Conservation (phyloP, 768 basidiomycete genomes). For the Amanita rimosa region DNA sequence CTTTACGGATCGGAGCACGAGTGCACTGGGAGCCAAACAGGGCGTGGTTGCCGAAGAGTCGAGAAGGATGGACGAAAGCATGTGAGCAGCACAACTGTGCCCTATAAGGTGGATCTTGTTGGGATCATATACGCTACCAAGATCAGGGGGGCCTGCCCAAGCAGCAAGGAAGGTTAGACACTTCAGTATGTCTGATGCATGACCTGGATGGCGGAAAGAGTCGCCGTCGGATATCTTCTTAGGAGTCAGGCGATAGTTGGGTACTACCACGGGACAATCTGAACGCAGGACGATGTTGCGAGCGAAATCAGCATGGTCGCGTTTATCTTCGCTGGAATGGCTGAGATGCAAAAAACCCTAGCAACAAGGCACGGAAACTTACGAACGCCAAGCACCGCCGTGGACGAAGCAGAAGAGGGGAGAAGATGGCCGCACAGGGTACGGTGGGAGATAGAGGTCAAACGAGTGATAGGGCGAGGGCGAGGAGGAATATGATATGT, state of each 20-base stretch:
- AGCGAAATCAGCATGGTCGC: constrained; percentile 43
- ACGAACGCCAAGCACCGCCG: constrained; percentile 81
- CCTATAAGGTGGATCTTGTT: constrained; percentile 48
- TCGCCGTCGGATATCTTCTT: constrained; percentile 20
- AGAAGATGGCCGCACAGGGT: constrained; percentile 13
- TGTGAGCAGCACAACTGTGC: constrained; percentile 79
- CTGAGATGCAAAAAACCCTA: constrained; percentile 2
- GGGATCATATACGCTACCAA: constrained; percentile 23
- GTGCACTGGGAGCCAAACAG: constrained; percentile 30
- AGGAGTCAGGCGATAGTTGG: constrained; percentile 70
- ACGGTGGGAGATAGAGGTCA: constrained; percentile 38
- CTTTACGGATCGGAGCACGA: constrained; percentile 32
- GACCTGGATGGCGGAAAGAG: constrained; percentile 53
- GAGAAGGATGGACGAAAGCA: constrained; percentile 61
- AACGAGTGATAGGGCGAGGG: constrained; percentile 29
- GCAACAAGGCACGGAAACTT: constrained; percentile 17
- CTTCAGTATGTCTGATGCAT: constrained; percentile 52
- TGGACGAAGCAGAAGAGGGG: constrained; percentile 63
- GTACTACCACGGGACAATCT: constrained; percentile 49
- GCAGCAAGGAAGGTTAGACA: constrained; percentile 47
- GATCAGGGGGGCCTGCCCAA: constrained; percentile 28
- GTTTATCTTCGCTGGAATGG: constrained; percentile 58
- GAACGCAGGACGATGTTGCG: constrained; percentile 38
- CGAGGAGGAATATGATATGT: constrained; percentile 27
- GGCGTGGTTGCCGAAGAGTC: constrained; percentile 31